phyloP scores from a whole-genome alignment of 768 basidiomycete genomes.

The Plicaturopsis crispa region DNA sequence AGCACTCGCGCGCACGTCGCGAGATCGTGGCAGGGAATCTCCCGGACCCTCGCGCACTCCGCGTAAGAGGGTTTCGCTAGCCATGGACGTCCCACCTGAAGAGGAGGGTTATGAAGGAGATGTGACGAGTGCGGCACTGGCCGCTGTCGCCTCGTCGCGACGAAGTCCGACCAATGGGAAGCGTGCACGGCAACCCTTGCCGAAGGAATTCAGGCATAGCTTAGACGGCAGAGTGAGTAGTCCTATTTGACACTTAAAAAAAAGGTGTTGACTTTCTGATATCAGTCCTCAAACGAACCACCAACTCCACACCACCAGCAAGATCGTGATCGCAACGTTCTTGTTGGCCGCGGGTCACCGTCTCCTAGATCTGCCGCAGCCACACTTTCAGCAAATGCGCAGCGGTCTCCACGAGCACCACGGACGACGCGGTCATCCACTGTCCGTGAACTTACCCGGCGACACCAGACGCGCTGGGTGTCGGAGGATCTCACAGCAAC shows the following conservation, averaged over 20 bases:
- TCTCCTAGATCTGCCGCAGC: constrained; percentile 17
- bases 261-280: too few relatives aligned
- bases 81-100: constrained; percentile 20
- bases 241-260: too few relatives aligned
- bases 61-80: constrained; percentile 33
- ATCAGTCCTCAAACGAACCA: constrained; percentile 28
- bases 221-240: constrained; percentile 35
- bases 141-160: constrained; percentile 50
- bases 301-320: constrained; percentile 27
- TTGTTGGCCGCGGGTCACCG: constrained; percentile 9
- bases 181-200: constrained; percentile 25
- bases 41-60: constrained; percentile 33
- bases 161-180: constrained; percentile 33
- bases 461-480: constrained; percentile 46
- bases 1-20: constrained; percentile 11
- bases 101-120: constrained; percentile 23
- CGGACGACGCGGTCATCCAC: constrained; percentile 33
- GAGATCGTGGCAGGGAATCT: constrained; percentile 21
- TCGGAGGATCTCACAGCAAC: constrained; percentile 36
- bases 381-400: constrained; percentile 13
- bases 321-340: constrained; percentile 15
- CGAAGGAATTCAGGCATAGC: constrained; percentile 32
- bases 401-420: constrained; percentile 20
- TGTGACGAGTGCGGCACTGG: constrained; percentile 50
- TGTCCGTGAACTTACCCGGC: constrained; percentile 38